A percentile compares a stretch with the other conserved stretches of the same genome.
phyloP scores from a whole-genome alignment of 2,329 filamentous ascomycete species.

The Pleomassaria siparia region DNA sequence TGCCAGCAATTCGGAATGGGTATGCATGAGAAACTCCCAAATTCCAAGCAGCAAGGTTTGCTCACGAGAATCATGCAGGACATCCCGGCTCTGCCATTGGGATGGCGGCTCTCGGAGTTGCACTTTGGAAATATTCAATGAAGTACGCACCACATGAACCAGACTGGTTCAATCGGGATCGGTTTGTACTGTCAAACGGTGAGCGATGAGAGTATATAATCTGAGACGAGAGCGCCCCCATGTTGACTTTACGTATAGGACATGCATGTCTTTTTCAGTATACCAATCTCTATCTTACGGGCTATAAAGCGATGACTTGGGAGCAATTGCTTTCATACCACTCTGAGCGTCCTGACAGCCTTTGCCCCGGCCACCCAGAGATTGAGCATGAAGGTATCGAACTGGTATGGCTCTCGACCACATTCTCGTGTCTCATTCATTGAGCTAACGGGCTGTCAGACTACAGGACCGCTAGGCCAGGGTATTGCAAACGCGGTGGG shows the following conservation, averaged over 20 bases:
- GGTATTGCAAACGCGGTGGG: slow-evolving; percentile 64
- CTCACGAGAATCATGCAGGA: slow-evolving; percentile 50
- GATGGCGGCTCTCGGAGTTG: slow-evolving; percentile 63
- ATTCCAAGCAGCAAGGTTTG: too few relatives aligned
- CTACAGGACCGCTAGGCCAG: slow-evolving; percentile 61
- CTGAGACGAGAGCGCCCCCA: too few relatives aligned
- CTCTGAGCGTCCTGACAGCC: slow-evolving; percentile 48
- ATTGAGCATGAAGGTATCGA: slow-evolving; percentile 61
- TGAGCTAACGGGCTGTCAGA: too few relatives aligned
- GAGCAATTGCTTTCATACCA: slow-evolving; percentile 61
- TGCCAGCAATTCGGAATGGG: too few relatives aligned
- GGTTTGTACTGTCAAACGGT: slow-evolving; percentile 64
- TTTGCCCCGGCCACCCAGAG: slow-evolving; percentile 59
- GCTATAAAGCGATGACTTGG: slow-evolving; percentile 58
- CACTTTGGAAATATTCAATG: slow-evolving; percentile 65
- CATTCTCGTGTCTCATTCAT: too few relatives aligned
- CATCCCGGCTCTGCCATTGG: slow-evolving; percentile 69
- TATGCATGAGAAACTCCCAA: too few relatives aligned
- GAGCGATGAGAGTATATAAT: background rate
- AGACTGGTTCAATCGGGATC: slow-evolving; percentile 62
- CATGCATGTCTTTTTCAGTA: slow-evolving; percentile 60
- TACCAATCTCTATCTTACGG: slow-evolving; percentile 54
- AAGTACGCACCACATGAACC: slow-evolving; percentile 58
- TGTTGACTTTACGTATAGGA: too few relatives aligned
- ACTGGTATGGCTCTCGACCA: too few relatives aligned